Evolutionary conservation across 768 basidiomycete species (phyloP).

Genomic region (Suillus tomentosus): DNA sequence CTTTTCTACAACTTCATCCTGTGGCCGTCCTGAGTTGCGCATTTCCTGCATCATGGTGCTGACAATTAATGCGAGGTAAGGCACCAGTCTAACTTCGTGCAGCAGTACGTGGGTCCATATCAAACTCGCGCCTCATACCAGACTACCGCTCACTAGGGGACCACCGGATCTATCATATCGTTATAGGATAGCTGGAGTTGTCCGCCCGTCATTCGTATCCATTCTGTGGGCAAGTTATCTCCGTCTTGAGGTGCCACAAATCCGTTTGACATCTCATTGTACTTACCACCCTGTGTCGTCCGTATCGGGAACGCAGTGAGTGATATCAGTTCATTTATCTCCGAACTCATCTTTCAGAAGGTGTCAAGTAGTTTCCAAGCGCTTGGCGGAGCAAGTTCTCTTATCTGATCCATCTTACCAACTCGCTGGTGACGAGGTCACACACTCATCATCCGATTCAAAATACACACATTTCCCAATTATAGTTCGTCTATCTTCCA

Average conservation of each 20-base stretch:
- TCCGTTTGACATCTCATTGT: background rate
- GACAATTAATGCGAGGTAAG: background rate
- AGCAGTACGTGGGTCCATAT: background rate
- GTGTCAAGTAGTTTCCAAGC: background rate
- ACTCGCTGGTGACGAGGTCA: background rate
- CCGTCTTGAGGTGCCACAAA: background rate
- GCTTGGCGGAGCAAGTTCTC: background rate
- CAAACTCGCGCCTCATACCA: background rate
- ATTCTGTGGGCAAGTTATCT: background rate
- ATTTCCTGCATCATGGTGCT: background rate
- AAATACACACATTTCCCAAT: background rate
- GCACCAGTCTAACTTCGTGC: background rate
- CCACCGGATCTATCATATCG: background rate
- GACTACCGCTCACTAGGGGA: background rate
- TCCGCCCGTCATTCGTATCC: background rate
- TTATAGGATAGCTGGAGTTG: background rate
- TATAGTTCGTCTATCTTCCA: background rate
- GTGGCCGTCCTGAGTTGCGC: background rate
- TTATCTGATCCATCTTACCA: background rate
- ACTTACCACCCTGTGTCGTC: background rate
- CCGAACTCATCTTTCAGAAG: background rate
- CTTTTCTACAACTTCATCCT: background rate
- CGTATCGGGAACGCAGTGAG: background rate
- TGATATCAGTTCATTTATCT: background rate
- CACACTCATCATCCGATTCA: background rate